Percentiles rank a stretch among this genome's conserved stretches.
phyloP scores from a whole-genome alignment of 768 basidiomycete species.

The Phylloporus scabripes region DNA sequence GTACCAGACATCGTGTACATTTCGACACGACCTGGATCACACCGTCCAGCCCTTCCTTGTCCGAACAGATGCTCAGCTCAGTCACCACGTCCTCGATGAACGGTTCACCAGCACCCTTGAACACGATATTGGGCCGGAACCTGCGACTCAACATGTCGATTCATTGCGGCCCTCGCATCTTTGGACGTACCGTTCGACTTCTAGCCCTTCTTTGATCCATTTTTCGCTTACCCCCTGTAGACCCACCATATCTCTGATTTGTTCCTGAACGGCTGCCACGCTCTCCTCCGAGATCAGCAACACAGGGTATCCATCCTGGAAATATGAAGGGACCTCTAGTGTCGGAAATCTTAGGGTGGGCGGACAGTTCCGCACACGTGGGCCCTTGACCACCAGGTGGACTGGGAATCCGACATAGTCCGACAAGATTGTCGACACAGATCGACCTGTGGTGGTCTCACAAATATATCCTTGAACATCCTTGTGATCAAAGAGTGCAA shows the following conservation, averaged over 20 bases:
- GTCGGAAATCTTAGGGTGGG: constrained; percentile 53
- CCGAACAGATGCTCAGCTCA: constrained; percentile 49
- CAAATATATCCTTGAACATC: constrained; percentile 66
- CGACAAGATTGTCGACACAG: constrained; percentile 53
- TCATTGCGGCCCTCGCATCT: not conserved
- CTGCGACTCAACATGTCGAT: constrained; percentile 30
- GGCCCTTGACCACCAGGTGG: constrained; percentile 64
- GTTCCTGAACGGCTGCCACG: constrained; percentile 45
- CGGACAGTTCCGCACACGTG: constrained; percentile 42
- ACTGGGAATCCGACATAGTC: constrained; percentile 57
- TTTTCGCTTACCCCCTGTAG: constrained; percentile 43
- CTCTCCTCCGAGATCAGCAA: constrained; percentile 66
- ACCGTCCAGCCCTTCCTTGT: constrained; percentile 13
- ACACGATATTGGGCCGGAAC: constrained; percentile 73
- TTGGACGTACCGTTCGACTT: constrained; percentile 52
- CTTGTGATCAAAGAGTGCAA: constrained; percentile 37
- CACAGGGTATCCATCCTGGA: constrained; percentile 70
- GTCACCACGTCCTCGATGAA: constrained; percentile 72
- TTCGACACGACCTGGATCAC: constrained; percentile 57
- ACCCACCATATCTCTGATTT: constrained; percentile 43
- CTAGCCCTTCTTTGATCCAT: constrained; percentile 48
- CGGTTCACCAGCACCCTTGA: constrained; percentile 56
- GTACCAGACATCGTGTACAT: constrained; percentile 67
- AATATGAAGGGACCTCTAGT: constrained; percentile 51
- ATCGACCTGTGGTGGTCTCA: constrained; percentile 36